Percentiles rank a stretch among this genome's conserved stretches.
Evolutionary conservation across 495 filamentous ascomycete genomes (phyloP).

Genomic region (Chaetomium tenue): DNA sequence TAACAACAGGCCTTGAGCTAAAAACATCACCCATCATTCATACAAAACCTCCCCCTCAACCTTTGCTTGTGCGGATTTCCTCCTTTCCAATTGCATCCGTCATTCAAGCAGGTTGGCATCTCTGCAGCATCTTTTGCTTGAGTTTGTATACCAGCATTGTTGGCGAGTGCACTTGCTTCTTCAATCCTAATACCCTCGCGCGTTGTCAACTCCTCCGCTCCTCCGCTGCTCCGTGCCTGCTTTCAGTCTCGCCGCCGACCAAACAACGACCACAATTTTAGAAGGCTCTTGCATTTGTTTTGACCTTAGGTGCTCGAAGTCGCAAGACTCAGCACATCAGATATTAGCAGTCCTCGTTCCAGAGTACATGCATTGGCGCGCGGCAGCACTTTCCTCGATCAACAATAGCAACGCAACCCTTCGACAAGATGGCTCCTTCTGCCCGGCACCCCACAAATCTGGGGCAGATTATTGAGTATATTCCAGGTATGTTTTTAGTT

Average conservation of each 20-base stretch:
- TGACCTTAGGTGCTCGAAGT: not conserved
- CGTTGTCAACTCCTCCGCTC: not conserved
- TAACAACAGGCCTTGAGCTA: slow-evolving; percentile 14
- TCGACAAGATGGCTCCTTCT: slow-evolving; percentile 45
- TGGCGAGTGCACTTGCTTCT: slow-evolving; percentile 1
- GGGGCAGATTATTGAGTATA: slow-evolving; percentile 59
- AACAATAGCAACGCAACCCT: slow-evolving; percentile 16
- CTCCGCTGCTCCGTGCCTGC: slow-evolving; percentile 6
- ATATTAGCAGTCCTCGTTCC: not conserved
- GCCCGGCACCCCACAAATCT: slow-evolving; percentile 41
- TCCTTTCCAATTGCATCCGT: slow-evolving; percentile 27
- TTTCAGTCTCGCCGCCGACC: not conserved
- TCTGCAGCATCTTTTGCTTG: not conserved
- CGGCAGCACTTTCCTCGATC: not conserved
- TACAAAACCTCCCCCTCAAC: slow-evolving; percentile 21
- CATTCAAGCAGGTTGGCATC: slow-evolving; percentile 10
- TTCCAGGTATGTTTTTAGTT: slow-evolving; percentile 48
- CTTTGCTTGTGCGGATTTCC: slow-evolving; percentile 14
- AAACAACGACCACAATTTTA: slow-evolving; percentile 6
- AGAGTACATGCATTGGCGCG: slow-evolving; percentile 1
- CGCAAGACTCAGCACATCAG: slow-evolving; percentile 6
- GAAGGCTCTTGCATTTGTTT: not conserved
- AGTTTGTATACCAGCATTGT: not conserved
- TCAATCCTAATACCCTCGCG: not conserved
- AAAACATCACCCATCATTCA: slow-evolving; percentile 17